A percentile compares a stretch with the other conserved stretches of the same genome.
phyloP scores from a whole-genome alignment of 2,329 filamentous ascomycete species.

The Myriosclerotinia scirpicola region DNA sequence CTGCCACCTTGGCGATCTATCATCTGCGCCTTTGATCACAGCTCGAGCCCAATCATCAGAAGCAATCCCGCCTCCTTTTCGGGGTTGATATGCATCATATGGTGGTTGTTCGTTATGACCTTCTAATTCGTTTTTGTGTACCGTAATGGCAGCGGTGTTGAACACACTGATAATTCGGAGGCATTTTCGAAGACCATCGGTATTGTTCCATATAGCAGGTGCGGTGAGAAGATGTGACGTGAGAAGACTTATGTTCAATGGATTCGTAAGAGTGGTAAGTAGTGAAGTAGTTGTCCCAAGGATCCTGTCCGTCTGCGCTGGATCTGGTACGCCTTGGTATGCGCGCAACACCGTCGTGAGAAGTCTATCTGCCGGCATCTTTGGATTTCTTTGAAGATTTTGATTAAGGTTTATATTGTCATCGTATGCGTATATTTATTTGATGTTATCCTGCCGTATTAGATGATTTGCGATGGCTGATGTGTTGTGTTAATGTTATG shows the following conservation, averaged over 20 bases:
- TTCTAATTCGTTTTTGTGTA: constrained; percentile 40
- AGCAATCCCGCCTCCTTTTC: constrained; percentile 52
- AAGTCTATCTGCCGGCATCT: constrained; percentile 40
- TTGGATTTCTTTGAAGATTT: background rate
- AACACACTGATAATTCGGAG: constrained; percentile 57
- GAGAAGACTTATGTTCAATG: constrained; percentile 57
- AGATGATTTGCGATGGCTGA: background rate
- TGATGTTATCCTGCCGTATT: background rate
- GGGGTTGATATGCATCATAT: constrained; percentile 40
- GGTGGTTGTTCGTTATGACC: constrained; percentile 33
- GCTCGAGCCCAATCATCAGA: constrained; percentile 44
- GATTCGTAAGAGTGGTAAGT: constrained; percentile 58
- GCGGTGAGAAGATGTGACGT: constrained; percentile 58
- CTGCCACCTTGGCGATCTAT: constrained; percentile 67
- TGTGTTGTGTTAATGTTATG: background rate
- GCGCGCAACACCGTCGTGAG: constrained; percentile 40
- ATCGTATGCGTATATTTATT: background rate
- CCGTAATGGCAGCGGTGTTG: constrained; percentile 50
- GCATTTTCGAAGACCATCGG: constrained; percentile 52
- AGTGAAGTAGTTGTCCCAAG: constrained; percentile 55
- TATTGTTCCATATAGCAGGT: constrained; percentile 56
- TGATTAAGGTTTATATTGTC: background rate
- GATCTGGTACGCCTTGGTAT: constrained; percentile 36
- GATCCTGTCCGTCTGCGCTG: constrained; percentile 36
- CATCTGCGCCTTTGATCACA: constrained; percentile 44